Evolutionary conservation across 768 basidiomycete genomes (phyloP), one percentile per base, ranked within the genome.

Genomic region (Hirschioporus abietinus): DNA sequence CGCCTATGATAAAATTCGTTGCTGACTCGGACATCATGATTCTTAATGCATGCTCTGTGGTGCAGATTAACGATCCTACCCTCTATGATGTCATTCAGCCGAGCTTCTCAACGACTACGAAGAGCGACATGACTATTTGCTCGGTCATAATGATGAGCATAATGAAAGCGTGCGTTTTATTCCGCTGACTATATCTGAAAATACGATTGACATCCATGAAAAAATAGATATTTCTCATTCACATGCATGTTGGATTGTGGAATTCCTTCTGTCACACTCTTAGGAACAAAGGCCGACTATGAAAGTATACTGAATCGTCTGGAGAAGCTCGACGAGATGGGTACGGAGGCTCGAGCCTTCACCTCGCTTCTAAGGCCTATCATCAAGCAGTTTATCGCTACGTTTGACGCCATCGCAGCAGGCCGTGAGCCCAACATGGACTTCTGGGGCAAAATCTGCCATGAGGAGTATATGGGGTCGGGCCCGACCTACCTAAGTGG

Each of bases 191-290:
- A 61, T 23, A 3, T 52, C 20, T 36, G 15, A 36, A 36, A 36
- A 7, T 10, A 23, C 59, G 20, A 12, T 25, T 24, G 23, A 12
- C 30, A 6, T 25, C 60, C 23, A 6, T 25, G 10, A 23, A 25
- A 66, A 36, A 67, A 74, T n/a, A 52, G 42, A 52, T 81, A 78
- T 66, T 82, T 83, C 71, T 34, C 70, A 7, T 80, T 78, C 68
- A 72, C 69, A 35, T 72, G 78, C 35, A 52, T 59, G 15, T 61
- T 74, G 12, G 68, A 67, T 20, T 82, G 82, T 59, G 81, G 84
- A 0, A 78, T 84, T 3, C 81, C 83, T 18, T 75, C 71, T 27
- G 74, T 85, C 61, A 83, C 81, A 5, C 77, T 85, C 57, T 74
- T 79, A 61, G 83, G 83, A 0, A 75, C 74, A 52, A 74, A 72